Evolutionary conservation across 2,329 filamentous ascomycete genomes (phyloP), one percentile per base, ranked within the genome.

Genomic region (Chaetomium sp.): DNA sequence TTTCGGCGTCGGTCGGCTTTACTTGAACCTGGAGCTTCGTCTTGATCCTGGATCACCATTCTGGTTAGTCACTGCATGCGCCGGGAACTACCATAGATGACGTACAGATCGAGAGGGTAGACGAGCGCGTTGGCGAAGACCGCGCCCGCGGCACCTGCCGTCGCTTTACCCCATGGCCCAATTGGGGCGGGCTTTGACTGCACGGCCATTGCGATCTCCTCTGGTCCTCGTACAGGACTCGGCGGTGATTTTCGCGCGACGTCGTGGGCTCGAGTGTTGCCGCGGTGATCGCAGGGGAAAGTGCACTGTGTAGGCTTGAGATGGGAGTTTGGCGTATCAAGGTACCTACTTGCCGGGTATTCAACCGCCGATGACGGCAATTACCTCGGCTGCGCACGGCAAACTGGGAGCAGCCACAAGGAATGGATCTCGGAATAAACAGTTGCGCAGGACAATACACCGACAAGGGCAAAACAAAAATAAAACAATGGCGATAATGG

Each of bases 31-130:
- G 95, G 35, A 99, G 85, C 65, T 93, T 89, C 57, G 95, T 99
- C 81, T 99, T 99, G 72, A 99, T 91, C 72, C 93, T 97, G 74
- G 27, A 13, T 47, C 21, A n/a, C 47, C 47, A 49, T 23, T 29
- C 47, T 21, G 27, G 54, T 62, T 31, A 58, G 38, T 60, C 53
- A 31, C 10, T 33, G 70, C 38, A 23, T 38, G 27, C n/a, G 50
- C 49, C 27, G 27, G 23, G 45, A 59, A 56, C 60, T 33, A 56
- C 60, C 31, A 27, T 38, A 21, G 33, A 25, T 54, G 57, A 80
- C 90, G 82, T 82, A 97, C 93, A 99, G 93, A 79, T 99, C 95
- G 66, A 99, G 84, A 55, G 95, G 95, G 78, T 99, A 99, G 64
- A 98, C 94, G 68, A 97, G 81, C 53, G 93, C 91, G 82, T 99